Conservation (phyloP, 768 basidiomycete species). For the Kwoniella dendrophila region DNA sequence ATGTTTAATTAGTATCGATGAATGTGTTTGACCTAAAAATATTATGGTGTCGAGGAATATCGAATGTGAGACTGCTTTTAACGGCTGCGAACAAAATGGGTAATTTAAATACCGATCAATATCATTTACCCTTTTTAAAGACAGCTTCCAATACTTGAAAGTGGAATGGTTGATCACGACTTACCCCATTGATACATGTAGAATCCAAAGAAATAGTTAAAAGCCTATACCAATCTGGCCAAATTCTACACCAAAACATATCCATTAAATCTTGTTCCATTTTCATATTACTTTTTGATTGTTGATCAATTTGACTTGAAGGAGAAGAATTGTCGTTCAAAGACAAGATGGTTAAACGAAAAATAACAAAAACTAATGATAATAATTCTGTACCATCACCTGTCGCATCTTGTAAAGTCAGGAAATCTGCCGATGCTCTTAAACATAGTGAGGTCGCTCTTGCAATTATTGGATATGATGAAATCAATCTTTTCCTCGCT, state of each 20-base stretch:
- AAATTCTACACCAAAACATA: conserved; percentile 36
- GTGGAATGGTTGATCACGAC: conserved; percentile 7
- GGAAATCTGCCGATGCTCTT: conserved; percentile 32
- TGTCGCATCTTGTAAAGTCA: conserved; percentile 30
- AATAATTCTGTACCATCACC: conserved; percentile 39
- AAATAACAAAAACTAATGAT: conserved; percentile 26
- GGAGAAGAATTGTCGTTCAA: neutral
- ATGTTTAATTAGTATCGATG: conserved; percentile 20
- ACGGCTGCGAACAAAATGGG: conserved; percentile 37
- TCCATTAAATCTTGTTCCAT: conserved; percentile 23
- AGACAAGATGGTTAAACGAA: conserved; percentile 28
- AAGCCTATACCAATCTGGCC: conserved; percentile 42
- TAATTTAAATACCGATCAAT: too few species aligned
- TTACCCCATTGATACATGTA: conserved; percentile 41
- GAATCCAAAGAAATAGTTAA: conserved; percentile 31
- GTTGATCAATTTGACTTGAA: neutral
- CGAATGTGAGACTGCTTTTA: conserved; percentile 35
- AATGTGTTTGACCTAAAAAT: conserved; percentile 27
- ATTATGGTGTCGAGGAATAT: conserved; percentile 40
- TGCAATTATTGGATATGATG: conserved; percentile 35
- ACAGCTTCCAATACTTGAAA: too few species aligned
- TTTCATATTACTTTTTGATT: conserved; percentile 8
- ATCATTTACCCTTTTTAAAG: too few species aligned
- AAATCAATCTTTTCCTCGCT: conserved; percentile 7
- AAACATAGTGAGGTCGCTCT: conserved; percentile 31